Evolutionary conservation across 371 early-diverging fungal genomes (phyloP).

Genomic region (Mortierella sp.): DNA sequence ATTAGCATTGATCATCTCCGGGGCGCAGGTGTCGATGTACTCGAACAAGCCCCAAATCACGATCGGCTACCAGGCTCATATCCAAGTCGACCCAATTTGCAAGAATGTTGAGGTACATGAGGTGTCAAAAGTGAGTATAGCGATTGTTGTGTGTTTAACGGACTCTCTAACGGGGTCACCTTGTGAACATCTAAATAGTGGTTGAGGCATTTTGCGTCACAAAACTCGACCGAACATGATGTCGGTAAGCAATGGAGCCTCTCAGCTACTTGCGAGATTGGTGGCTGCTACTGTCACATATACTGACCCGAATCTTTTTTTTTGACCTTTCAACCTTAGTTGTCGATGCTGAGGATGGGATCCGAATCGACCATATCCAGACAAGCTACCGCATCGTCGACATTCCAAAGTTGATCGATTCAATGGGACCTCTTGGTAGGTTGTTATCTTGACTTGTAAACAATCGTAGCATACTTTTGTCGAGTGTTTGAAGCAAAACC

Average conservation of each 20-base stretch:
- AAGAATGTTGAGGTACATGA: conserved; percentile 43
- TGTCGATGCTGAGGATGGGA: neutral
- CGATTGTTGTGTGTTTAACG: neutral
- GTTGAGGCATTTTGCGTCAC: conserved; percentile 39
- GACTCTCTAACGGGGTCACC: neutral
- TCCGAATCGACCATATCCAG: conserved; percentile 27
- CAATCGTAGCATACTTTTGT: neutral
- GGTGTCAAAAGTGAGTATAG: too few relatives aligned
- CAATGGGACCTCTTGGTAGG: conserved; percentile 18
- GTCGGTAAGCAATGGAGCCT: conserved; percentile 2
- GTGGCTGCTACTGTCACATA: too few relatives aligned
- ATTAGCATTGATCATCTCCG: conserved; percentile 41
- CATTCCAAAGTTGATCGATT: conserved; percentile 12
- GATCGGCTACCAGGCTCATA: conserved; percentile 38
- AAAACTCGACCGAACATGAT: conserved; percentile 19
- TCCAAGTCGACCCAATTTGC: conserved; percentile 51
- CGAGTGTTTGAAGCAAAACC: neutral
- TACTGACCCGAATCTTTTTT: neutral
- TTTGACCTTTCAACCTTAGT: conserved; percentile 6
- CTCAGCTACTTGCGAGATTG: neutral
- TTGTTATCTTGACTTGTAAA: neutral
- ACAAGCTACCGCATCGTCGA: conserved; percentile 30
- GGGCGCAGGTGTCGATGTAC: conserved; percentile 37
- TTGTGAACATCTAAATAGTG: conserved; percentile 18
- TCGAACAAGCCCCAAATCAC: conserved; percentile 36